Conservation (phyloP, 2,329 filamentous ascomycete genomes). For the Botrytis cinerea region DNA sequence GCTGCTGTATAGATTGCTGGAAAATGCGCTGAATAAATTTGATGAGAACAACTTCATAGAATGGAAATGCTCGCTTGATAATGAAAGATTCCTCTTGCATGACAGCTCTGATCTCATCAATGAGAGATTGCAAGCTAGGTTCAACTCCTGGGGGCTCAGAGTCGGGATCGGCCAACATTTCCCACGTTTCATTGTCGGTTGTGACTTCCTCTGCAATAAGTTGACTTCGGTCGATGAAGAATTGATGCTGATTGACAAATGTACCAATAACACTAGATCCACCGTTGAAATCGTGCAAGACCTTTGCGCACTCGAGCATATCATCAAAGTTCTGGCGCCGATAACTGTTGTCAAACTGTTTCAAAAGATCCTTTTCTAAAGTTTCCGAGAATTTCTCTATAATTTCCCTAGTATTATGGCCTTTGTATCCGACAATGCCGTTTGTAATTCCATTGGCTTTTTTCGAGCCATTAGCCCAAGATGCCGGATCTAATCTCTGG, state of each 20-base stretch:
- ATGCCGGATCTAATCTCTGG: conserved; percentile 78
- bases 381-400: conserved; percentile 97
- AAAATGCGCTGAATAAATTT: conserved; percentile 96
- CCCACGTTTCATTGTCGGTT: conserved; percentile 69
- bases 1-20: conserved; percentile 96
- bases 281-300: conserved; percentile 93
- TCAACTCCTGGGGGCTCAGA: conserved; percentile 89
- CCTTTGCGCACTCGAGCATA: conserved; percentile 95
- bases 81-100: conserved; percentile 97
- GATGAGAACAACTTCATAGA: conserved; percentile 88
- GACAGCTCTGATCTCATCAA: conserved; percentile 93
- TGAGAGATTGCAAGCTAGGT: conserved; percentile 83
- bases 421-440: conserved; percentile 47
- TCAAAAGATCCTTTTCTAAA: conserved; percentile 89
- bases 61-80: conserved; percentile 94
- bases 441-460: conserved; percentile 51
- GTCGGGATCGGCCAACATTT: conserved; percentile 90
- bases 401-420: conserved; percentile 74
- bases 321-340: conserved; percentile 93
- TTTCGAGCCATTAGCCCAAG: conserved; percentile 65
- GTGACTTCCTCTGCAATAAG: conserved; percentile 72
- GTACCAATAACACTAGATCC: conserved; percentile 92
- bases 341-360: conserved; percentile 98
- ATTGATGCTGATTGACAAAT: conserved; percentile 98
- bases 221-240: conserved; percentile 96